Conservation (phyloP, 306 rosid genomes). For the Rosa lucieae region DNA sequence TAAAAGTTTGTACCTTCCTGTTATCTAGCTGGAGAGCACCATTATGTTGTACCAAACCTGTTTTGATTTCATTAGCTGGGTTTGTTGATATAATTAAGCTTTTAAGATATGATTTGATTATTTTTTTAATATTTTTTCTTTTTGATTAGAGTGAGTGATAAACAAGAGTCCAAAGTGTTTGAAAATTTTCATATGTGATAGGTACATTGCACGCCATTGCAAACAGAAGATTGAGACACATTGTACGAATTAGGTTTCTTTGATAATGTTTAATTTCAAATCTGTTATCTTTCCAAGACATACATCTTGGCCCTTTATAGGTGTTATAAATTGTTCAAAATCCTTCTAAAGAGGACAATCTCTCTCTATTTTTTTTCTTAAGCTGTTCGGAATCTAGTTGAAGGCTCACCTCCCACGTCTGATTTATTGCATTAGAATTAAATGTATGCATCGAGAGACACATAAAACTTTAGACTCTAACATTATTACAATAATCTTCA, state of each 20-base stretch:
- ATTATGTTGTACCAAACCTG: not conserved
- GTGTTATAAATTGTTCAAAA: no score
- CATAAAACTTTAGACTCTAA: no score
- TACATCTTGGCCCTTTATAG: no score
- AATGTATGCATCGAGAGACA: no score
- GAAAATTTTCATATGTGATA: not conserved
- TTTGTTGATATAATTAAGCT: not conserved
- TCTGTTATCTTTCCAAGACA: not conserved
- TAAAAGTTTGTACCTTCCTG: not conserved
- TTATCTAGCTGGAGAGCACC: constrained; percentile 4
- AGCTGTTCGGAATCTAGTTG: no score
- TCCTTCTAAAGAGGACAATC: no score
- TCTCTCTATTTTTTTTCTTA: no score
- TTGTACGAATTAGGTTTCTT: not conserved
- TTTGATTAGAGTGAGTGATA: not conserved
- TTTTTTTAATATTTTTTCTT: not conserved
- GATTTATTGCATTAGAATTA: no score
- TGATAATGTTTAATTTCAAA: not conserved
- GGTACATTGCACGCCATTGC: no score
- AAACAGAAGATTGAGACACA: not conserved
- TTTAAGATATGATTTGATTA: not conserved
- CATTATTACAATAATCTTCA: no score
- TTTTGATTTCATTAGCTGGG: not conserved
- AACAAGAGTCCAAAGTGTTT: constrained; percentile 5
- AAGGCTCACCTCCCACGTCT: no score